Evolutionary conservation across 805 yeast genomes (phyloP).

Genomic region (Cyberlindnera galapagoensis): DNA sequence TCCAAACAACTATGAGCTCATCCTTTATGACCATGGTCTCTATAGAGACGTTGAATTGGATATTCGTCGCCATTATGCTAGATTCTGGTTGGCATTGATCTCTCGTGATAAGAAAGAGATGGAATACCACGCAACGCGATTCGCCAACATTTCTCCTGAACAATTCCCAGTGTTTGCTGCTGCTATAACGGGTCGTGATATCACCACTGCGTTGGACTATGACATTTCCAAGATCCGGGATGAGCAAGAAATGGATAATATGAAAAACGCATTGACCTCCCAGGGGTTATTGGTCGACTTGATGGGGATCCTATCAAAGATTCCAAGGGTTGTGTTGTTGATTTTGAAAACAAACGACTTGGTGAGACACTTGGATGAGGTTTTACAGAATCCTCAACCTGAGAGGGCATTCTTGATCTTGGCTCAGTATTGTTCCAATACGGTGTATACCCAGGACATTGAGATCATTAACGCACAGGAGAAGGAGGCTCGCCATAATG

Average conservation of each 20-base stretch:
- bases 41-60: conserved; percentile 77
- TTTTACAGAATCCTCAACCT: conserved; percentile 68
- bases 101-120: conserved; percentile 62
- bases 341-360: conserved; percentile 92
- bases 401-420: conserved; percentile 82
- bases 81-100: conserved; percentile 85
- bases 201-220: conserved; percentile 62
- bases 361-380: conserved; percentile 83
- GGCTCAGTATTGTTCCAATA: conserved; percentile 82
- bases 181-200: conserved; percentile 92
- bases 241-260: conserved; percentile 55
- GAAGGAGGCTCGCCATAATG: background rate
- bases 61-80: conserved; percentile 77
- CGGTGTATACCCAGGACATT: conserved; percentile 63
- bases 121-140: conserved; percentile 65
- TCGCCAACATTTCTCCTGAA: conserved; percentile 72
- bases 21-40: conserved; percentile 91
- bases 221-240: conserved; percentile 51
- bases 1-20: conserved; percentile 79
- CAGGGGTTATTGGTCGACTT: conserved; percentile 64
- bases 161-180: conserved; percentile 84
- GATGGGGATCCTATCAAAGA: conserved; percentile 68
- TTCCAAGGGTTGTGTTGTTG: conserved; percentile 82
- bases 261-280: conserved; percentile 57
- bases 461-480: conserved; percentile 25